Base-by-base conservation (phyloP, 768 basidiomycete species). In the Lentinus tigrinus region DNA sequence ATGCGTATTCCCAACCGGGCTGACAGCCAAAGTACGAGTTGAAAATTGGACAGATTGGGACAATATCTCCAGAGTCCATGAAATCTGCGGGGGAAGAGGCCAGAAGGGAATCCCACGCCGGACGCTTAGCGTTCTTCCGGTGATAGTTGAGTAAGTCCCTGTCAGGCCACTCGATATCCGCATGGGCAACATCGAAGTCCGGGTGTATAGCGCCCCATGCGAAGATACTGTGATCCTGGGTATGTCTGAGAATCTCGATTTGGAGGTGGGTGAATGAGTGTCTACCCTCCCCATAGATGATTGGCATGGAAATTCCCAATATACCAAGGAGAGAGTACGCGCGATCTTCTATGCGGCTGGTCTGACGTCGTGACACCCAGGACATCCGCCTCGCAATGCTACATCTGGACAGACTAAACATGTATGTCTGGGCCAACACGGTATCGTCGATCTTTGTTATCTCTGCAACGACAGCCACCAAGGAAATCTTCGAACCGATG, bases 301-400 rank as follows among this genome's bases (percentile, higher is more conserved):
- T 49, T 3, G 52, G 27, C 5, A 59, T 9, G n/a, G 46, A 21
- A 5, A 58, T 34, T 24, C 40, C 50, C 44, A 52, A 58, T 9
- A 58, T 52, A 27, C 57, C 57, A 16, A 59, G 37, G 14, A 59
- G 51, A 27, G 42, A 48, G 31, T 59, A 59, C 5, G 58, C 58
- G 28, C 47, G 37, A n/a, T 59, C 58, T 16, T 59, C 58, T 9
- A 54, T 44, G 17, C 52, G 26, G 11, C 19, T 48, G 4, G 58
- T 54, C 23, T 44, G 16, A 23, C 58, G 24, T 4, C 19, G 21
- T 6, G 47, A 11, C 14, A 52, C 52, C 58, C 52, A 59, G 4
- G 38, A 37, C 47, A 59, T 54, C 21, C 56, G 56, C 40, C 17
- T 14, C 1, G 56, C 47, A 16, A 57, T 40, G 28, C 38, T 48